Evolutionary conservation across 371 early-diverging fungal genomes (phyloP).

Genomic region (Apophysomyces elegans): DNA sequence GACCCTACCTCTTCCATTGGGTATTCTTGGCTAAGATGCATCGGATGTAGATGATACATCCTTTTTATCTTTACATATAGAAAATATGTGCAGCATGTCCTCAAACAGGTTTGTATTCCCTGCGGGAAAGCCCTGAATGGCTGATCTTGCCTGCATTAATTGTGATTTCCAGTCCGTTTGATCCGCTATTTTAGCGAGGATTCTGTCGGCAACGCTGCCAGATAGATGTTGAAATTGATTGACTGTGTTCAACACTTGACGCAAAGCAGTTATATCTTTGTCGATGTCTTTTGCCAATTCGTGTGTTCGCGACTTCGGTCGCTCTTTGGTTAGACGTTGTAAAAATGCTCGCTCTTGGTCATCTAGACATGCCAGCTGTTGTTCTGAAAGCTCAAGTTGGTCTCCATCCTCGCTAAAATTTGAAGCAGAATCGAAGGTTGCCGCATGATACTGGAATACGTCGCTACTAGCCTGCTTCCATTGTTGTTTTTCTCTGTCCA

Average conservation of each 20-base stretch:
- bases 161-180: slow-evolving; percentile 1
- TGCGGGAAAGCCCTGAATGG: background rate
- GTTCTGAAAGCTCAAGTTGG: background rate
- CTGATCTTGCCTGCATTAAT: background rate
- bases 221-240: background rate
- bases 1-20: too few species aligned
- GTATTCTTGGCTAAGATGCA: too few species aligned
- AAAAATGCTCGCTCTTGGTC: background rate
- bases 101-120: slow-evolving; percentile 1
- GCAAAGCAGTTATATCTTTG: slow-evolving; percentile 4
- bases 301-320: background rate
- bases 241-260: background rate
- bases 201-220: background rate
- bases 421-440: background rate
- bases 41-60: too few species aligned
- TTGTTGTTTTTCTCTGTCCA: background rate
- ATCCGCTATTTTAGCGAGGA: background rate
- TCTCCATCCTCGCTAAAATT: background rate
- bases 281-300: background rate
- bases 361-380: background rate
- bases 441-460: background rate
- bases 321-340: background rate
- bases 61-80: background rate
- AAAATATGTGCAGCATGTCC: background rate
- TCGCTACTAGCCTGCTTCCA: background rate